Evolutionary conservation across 257 asterid genomes (phyloP).

Genomic region (Anisodus tanguticus): DNA sequence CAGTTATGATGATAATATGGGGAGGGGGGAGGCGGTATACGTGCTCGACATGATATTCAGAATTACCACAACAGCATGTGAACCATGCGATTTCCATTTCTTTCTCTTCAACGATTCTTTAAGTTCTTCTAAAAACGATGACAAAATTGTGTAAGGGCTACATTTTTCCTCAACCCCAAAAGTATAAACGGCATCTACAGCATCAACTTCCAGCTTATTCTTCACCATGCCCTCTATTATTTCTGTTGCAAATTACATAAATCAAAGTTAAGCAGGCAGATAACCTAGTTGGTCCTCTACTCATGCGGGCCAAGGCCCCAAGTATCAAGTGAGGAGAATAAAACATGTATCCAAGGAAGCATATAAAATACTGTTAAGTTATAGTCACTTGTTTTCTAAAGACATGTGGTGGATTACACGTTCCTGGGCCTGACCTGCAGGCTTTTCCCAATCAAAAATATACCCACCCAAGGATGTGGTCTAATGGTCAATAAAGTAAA

Average conservation of each 20-base stretch:
- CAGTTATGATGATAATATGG: slow-evolving; percentile 27
- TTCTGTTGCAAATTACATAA: slow-evolving; percentile 54
- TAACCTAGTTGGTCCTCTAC: background rate
- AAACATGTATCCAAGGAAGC: slow-evolving; percentile 9
- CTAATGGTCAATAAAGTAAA: background rate
- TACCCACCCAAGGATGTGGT: background rate
- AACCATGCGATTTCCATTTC: slow-evolving; percentile 51
- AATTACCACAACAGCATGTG: slow-evolving; percentile 54
- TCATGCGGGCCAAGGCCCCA: background rate
- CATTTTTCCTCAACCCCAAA: slow-evolving; percentile 70
- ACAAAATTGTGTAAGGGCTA: slow-evolving; percentile 54
- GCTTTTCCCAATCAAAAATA: background rate
- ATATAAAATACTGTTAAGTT: background rate
- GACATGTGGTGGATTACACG: background rate
- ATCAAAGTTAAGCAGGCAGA: slow-evolving; percentile 9
- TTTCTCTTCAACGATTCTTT: slow-evolving; percentile 55
- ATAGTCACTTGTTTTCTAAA: background rate
- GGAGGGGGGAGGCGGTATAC: background rate
- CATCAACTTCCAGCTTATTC: slow-evolving; percentile 70
- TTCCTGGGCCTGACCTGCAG: slow-evolving; percentile 19
- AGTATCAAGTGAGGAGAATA: slow-evolving; percentile 23
- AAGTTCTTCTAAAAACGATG: slow-evolving; percentile 58
- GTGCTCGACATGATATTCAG: background rate
- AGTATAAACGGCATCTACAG: slow-evolving; percentile 65
- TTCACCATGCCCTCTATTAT: slow-evolving; percentile 62